phyloP scores from a whole-genome alignment of 2,329 filamentous ascomycete species.

The Periconia sp. region DNA sequence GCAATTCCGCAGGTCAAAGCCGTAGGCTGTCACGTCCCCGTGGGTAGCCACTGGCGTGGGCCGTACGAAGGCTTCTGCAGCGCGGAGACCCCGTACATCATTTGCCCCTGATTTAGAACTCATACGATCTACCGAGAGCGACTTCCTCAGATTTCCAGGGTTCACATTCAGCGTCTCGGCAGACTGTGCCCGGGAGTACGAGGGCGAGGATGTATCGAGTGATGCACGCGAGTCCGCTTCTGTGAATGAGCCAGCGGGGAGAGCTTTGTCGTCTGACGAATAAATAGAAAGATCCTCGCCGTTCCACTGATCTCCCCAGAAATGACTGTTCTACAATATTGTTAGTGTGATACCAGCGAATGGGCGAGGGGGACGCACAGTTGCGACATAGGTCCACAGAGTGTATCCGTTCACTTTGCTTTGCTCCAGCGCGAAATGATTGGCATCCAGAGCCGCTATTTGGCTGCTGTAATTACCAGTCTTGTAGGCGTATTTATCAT shows the following conservation, averaged over 20 bases:
- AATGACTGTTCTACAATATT: conserved; percentile 73
- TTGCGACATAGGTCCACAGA: conserved; percentile 83
- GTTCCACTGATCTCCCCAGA: conserved; percentile 94
- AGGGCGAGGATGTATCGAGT: conserved; percentile 56
- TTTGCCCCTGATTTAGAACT: conserved; percentile 28
- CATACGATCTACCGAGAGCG: conserved; percentile 66
- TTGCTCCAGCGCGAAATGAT: conserved; percentile 90
- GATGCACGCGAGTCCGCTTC: conserved; percentile 58
- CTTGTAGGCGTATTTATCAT: conserved; percentile 92
- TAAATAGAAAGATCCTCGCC: conserved; percentile 94
- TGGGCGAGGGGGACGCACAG: conserved; percentile 59
- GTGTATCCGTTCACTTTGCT: conserved; percentile 84
- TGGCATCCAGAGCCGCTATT: conserved; percentile 90
- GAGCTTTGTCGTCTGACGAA: conserved; percentile 77
- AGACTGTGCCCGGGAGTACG: conserved; percentile 61
- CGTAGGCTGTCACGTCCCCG: conserved; percentile 73
- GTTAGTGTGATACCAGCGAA: conserved; percentile 15
- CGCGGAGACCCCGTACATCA: conserved; percentile 70
- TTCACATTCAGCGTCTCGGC: conserved; percentile 63
- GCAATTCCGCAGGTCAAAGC: conserved; percentile 82
- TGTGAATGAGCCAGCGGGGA: conserved; percentile 59
- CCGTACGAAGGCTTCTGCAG: conserved; percentile 90
- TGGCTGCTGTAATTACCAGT: conserved; percentile 96
- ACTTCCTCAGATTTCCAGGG: conserved; percentile 76
- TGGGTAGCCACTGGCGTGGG: conserved; percentile 79